Percentiles rank a stretch among this genome's conserved stretches.
Evolutionary conservation across 352 stramenopile species (phyloP).

Genomic region (Plasmopara viticola): DNA sequence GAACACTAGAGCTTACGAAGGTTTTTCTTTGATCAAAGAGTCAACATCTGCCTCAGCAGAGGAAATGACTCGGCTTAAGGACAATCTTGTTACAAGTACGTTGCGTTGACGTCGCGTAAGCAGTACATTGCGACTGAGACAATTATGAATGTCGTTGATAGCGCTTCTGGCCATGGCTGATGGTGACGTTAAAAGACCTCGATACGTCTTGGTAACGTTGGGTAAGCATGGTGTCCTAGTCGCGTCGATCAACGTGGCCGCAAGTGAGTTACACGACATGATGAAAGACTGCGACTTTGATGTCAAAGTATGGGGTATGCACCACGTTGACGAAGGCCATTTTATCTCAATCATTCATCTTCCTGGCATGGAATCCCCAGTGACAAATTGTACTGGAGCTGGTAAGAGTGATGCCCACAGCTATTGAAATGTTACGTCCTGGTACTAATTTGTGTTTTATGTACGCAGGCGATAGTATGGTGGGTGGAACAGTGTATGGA

Average conservation of each 20-base stretch:
- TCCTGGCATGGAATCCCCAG: constrained; percentile 41
- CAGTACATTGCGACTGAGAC: background rate
- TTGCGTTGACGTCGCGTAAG: background rate
- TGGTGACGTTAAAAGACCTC: constrained; percentile 35
- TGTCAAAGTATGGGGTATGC: constrained; percentile 47
- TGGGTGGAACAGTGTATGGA: constrained; percentile 71
- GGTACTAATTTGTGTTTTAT: background rate
- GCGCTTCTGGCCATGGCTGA: constrained; percentile 60
- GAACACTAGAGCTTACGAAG: constrained; percentile 22
- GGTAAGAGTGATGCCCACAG: constrained; percentile 26
- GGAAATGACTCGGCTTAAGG: constrained; percentile 52
- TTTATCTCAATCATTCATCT: constrained; percentile 58
- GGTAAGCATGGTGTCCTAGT: constrained; percentile 70
- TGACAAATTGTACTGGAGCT: constrained; percentile 70
- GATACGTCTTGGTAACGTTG: constrained; percentile 74
- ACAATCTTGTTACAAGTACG: constrained; percentile 58
- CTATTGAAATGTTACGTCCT: background rate
- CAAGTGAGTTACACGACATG: constrained; percentile 20
- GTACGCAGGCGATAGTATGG: constrained; percentile 59
- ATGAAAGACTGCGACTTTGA: constrained; percentile 31
- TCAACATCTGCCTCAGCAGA: constrained; percentile 35
- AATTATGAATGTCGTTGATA: constrained; percentile 10
- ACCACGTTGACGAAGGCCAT: constrained; percentile 40
- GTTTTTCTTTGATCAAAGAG: constrained; percentile 48
- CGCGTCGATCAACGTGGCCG: constrained; percentile 50